These are phyloP conservation scores for Lasiodiplodia hormozganensis DNA, from an alignment of 2,329 filamentous ascomycete species.

Conservation along the genomic window DNA sequence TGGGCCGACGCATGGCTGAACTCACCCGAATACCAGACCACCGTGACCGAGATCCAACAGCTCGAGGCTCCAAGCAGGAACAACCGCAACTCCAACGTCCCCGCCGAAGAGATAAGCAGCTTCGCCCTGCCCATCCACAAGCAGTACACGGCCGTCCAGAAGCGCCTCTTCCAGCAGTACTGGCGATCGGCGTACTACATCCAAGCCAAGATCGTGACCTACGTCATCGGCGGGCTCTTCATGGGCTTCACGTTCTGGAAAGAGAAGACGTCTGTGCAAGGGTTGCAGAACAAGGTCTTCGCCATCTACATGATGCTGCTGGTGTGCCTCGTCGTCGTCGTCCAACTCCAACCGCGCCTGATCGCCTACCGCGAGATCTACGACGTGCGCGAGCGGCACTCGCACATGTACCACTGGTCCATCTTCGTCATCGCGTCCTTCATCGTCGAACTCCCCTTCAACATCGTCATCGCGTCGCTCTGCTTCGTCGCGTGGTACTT, in stretches of 20 bases:
- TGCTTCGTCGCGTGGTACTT: slow-evolving; percentile 75
- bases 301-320: slow-evolving; percentile 59
- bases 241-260: slow-evolving; percentile 53
- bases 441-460: slow-evolving; percentile 73
- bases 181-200: slow-evolving; percentile 55
- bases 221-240: slow-evolving; percentile 38
- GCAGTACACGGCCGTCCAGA: slow-evolving; percentile 44
- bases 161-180: slow-evolving; percentile 55
- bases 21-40: not conserved
- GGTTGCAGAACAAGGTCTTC: slow-evolving; percentile 56
- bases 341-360: slow-evolving; percentile 67
- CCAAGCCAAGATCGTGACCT: slow-evolving; percentile 41
- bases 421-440: slow-evolving; percentile 76
- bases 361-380: slow-evolving; percentile 65
- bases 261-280: slow-evolving; percentile 45
- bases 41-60: not conserved
- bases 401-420: slow-evolving; percentile 77
- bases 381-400: slow-evolving; percentile 66
- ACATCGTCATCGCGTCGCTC: slow-evolving; percentile 67
- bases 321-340: slow-evolving; percentile 55
- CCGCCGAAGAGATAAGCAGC: slow-evolving; percentile 42
- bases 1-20: not conserved
- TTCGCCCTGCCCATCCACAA: slow-evolving; percentile 51
- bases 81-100: slow-evolving; percentile 25
- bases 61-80: not conserved